phyloP scores from a whole-genome alignment of 768 basidiomycete species.

The Termitomyces bulborhizus region DNA sequence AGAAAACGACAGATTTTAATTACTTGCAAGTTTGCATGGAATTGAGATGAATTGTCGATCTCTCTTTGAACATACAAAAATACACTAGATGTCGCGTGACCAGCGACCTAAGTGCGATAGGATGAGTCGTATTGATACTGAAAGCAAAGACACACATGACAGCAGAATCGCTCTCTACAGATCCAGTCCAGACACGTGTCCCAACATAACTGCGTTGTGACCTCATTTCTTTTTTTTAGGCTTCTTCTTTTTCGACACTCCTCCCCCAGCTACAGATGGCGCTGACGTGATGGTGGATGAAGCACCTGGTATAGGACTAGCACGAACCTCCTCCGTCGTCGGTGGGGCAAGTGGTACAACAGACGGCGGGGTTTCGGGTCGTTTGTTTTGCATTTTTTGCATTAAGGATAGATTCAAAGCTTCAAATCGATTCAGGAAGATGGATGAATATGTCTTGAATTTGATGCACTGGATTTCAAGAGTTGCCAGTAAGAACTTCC shows the following conservation, averaged over 20 bases:
- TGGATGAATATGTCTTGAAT: conserved; percentile 92
- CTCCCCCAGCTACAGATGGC: conserved; percentile 39
- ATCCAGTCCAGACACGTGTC: background rate
- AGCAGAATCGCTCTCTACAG: background rate
- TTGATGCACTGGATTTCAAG: conserved; percentile 70
- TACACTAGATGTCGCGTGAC: conserved; percentile 1
- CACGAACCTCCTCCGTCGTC: conserved; percentile 18
- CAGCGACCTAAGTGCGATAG: conserved; percentile 2
- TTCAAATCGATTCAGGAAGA: conserved; percentile 96
- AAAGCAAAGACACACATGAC: conserved; percentile 10
- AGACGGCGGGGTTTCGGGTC: conserved; percentile 26
- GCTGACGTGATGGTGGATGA: conserved; percentile 25
- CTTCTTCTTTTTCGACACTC: conserved; percentile 74
- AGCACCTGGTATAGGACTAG: conserved; percentile 23
- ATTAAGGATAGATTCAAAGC: conserved; percentile 81
- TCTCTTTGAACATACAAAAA: background rate
- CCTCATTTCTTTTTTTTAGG: conserved; percentile 69
- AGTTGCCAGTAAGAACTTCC: background rate
- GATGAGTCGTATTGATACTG: conserved; percentile 1
- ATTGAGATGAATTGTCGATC: background rate
- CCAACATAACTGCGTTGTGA: background rate
- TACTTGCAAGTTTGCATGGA: background rate
- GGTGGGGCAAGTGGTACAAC: conserved; percentile 15
- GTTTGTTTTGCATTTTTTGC: conserved; percentile 77
- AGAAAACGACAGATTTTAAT: too few species aligned